Base-by-base conservation (phyloP, 2,329 filamentous ascomycete genomes). In the Diplodia seriata region DNA sequence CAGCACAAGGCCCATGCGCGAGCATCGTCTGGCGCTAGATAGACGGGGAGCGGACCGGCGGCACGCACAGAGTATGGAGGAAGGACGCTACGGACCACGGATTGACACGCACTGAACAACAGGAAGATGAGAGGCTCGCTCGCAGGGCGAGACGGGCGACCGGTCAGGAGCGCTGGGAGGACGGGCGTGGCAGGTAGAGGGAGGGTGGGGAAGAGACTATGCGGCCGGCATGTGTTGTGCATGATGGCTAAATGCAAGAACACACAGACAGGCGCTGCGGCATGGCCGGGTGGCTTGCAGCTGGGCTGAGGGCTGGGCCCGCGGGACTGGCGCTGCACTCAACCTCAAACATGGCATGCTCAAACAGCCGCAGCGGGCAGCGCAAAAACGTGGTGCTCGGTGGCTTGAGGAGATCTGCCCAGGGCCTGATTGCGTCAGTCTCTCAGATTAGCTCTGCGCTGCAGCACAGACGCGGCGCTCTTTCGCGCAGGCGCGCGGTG, bases 381-480 rank as follows among this genome's bases (percentile, higher is more conserved):
- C 57, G 43, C 57, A 29, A 63, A 63, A 63, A 63, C 59, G 59
- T 63, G 59, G 59, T 63, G 59, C 59, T 51, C 59, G 38, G 62
- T 65, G 62, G 62, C 62, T 65, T 65, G 62, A 51, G 54, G 62
- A 65, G 54, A 50, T 54, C 50, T 65, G 20, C 62, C 50, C 50
- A 38, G 62, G 51, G 62, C 50, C 38, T 43, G 49, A 65, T 65
- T 65, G 62, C 62, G 62, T 65, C 62, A 65, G 55, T 53, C 33
- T 36, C 50, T 33, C 43, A 43, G 62, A 65, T 65, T 65, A 55
- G 62, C 62, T 54, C 29, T 47, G 36, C 50, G 33, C 43, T 26
- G n/a, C 43, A 36, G 59, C 59, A 63, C 59, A 29, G 59, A 63
- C 59, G 40, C 57, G 43, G 43, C n/a, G 43, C n/a, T 63, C 59